Evolutionary conservation across 345 rosid species (phyloP).

Genomic region (Lepidium didymum): DNA sequence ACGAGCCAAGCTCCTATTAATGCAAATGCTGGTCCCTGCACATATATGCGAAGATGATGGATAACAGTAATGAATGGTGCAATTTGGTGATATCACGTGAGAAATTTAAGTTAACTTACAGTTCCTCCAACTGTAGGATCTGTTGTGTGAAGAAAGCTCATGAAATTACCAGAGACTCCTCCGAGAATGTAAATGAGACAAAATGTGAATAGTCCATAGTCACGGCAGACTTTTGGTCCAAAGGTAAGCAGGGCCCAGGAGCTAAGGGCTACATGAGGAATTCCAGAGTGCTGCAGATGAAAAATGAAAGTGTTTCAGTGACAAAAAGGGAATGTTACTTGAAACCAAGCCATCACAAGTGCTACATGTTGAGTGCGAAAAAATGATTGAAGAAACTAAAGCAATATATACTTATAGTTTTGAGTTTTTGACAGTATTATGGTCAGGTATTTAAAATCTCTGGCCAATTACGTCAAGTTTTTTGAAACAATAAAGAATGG

Average conservation of each 20-base stretch:
- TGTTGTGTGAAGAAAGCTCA: slow-evolving; percentile 82
- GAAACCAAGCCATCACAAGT: not conserved
- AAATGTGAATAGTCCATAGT: slow-evolving; percentile 70
- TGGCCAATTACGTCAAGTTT: not conserved
- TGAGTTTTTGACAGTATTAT: not conserved
- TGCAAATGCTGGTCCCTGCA: slow-evolving; percentile 78
- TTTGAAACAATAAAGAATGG: slow-evolving; percentile 33
- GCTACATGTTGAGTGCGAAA: not conserved
- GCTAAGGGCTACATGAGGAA: slow-evolving; percentile 65
- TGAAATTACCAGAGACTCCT: slow-evolving; percentile 82
- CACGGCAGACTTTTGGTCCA: slow-evolving; percentile 70
- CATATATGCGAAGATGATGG: not conserved
- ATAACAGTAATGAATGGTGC: not conserved
- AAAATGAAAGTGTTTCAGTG: not conserved
- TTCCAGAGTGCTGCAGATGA: slow-evolving; percentile 66
- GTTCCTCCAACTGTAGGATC: slow-evolving; percentile 86
- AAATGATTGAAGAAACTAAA: not conserved
- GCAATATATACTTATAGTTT: not conserved
- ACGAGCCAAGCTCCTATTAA: slow-evolving; percentile 89
- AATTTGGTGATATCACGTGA: not conserved
- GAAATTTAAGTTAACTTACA: slow-evolving; percentile 31
- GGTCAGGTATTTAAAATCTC: not conserved
- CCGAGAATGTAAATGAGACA: slow-evolving; percentile 73
- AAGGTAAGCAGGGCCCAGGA: slow-evolving; percentile 76
- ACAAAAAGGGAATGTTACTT: not conserved